Evolutionary conservation across 768 basidiomycete genomes (phyloP).

Genomic region (Galerina sulciceps): DNA sequence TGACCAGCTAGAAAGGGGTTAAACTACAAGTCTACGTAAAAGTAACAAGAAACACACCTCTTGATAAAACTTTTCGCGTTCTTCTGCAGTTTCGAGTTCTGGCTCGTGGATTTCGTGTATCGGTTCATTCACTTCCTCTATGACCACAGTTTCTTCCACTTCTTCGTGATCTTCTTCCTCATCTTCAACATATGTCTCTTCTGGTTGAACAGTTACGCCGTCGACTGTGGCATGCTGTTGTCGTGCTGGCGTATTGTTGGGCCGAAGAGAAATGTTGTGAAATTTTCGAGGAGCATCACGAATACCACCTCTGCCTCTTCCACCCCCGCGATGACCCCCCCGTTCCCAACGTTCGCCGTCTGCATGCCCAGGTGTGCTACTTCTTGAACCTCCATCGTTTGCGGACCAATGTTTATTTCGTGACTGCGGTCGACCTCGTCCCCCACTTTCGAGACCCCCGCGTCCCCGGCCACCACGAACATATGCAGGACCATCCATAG

Average conservation of each 20-base stretch:
- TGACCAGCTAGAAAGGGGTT: constrained; percentile 57
- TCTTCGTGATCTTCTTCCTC: constrained; percentile 33
- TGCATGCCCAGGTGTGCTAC: constrained; percentile 37
- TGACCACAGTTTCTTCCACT: constrained; percentile 30
- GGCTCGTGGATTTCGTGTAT: constrained; percentile 47
- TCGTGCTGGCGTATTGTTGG: constrained; percentile 27
- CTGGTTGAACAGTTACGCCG: constrained; percentile 17
- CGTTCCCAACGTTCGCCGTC: constrained; percentile 68
- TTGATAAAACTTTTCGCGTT: constrained; percentile 71
- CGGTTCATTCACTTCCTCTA: constrained; percentile 21
- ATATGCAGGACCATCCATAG: constrained; percentile 28
- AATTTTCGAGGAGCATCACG: constrained; percentile 44
- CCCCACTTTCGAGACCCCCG: constrained; percentile 24
- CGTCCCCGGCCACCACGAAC: constrained; percentile 26
- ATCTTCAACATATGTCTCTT: constrained; percentile 35
- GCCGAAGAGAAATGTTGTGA: constrained; percentile 42
- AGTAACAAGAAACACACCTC: constrained; percentile 51
- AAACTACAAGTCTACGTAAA: constrained; percentile 23
- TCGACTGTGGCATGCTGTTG: constrained; percentile 31
- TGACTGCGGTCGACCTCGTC: constrained; percentile 37
- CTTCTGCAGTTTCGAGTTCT: constrained; percentile 60
- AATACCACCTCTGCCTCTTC: constrained; percentile 38
- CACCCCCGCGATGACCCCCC: constrained; percentile 57
- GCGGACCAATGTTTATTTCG: constrained; percentile 71
- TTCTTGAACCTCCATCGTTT: constrained; percentile 40